Percentiles rank a stretch among this genome's conserved stretches.
These are phyloP conservation scores for Papiliotrema flavescens DNA, from an alignment of 1,284 basidiomycete species.

Conservation along the genomic window DNA sequence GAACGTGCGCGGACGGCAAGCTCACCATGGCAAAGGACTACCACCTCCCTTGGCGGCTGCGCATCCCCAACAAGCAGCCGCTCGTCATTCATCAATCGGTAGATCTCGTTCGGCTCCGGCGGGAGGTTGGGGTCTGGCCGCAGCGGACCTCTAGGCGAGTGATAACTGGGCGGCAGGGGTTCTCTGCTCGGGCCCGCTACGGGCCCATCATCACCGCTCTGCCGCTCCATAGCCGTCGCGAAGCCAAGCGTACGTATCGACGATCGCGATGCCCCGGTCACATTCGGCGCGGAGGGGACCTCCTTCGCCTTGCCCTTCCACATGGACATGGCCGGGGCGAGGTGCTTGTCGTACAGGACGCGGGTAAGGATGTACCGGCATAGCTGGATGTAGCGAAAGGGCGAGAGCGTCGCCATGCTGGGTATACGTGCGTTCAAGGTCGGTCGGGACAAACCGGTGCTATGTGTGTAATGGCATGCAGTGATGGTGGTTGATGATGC, in stretches of 20 bases:
- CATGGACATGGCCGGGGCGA: background rate
- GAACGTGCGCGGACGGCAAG: conserved; percentile 6
- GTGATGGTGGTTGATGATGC: no score
- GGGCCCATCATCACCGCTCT: background rate
- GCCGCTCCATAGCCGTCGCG: background rate
- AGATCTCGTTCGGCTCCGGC: conserved; percentile 53
- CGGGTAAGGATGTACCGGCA: conserved; percentile 3
- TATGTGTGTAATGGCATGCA: no score
- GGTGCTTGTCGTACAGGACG: background rate
- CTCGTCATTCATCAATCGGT: conserved; percentile 68
- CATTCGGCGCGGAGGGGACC: background rate
- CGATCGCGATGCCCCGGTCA: no score
- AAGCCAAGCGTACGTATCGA: background rate
- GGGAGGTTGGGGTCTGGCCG: conserved; percentile 31
- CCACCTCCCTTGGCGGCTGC: conserved; percentile 76
- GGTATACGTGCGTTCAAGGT: no score
- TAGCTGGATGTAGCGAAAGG: conserved; percentile 7
- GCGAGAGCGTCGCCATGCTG: conserved; percentile 6
- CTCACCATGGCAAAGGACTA: conserved; percentile 92
- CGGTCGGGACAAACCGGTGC: no score
- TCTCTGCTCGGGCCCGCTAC: conserved; percentile 3
- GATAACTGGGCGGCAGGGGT: background rate
- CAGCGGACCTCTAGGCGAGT: conserved; percentile 1
- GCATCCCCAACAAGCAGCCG: conserved; percentile 63
- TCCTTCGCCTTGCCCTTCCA: conserved; percentile 6